Base-by-base conservation (phyloP, 1,139 yeast genomes). In the Arxiozyma slooffiae region DNA sequence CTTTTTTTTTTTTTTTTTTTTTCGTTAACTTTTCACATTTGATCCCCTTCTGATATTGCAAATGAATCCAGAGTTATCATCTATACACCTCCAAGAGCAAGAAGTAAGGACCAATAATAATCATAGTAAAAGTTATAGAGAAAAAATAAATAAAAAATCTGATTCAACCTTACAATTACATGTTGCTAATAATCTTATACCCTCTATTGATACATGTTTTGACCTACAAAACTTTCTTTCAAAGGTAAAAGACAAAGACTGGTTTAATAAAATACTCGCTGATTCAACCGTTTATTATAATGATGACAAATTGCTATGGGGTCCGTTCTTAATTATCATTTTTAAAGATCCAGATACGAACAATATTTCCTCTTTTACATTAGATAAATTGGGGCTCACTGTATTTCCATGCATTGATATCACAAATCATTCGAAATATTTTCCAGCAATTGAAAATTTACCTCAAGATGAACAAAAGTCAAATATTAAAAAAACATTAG, bases 391-490 rank as follows among this genome's bases (percentile, higher is more conserved):
- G 57, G 97, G 97, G 0, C 76, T 81, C 36, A 73, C 84, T 6
- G 74, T 79, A 18, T 81, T 79, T 59, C 75, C 77, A 38, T 75
- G 82, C 46, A 71, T 89, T 61, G 79, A 87, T 6, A 67, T 87
- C 38, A 79, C 77, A 52, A 66, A 74, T 0, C 67, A 76, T 42
- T 86, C 96, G 1, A 72, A 86, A 49, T 90, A 81, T 64, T 85
- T 77, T 70, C 88, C 85, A 1, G 94, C 95, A 1, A 79, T 94
- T 58, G 79, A 81, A 56, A 88, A 88, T 60, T 70, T 90, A 47
- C 66, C 76, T 0, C 72, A 73, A 0, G 67, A 73, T 14, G 74
- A 75, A 58, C 72, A 72, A 56, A 66, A 72, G 14, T 79, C 88
- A 16, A 79, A 79, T 48, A 87, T 84, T 5, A 74, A 95, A 55